phyloP scores from a whole-genome alignment of 148 eudicot species.

The Camellia lanceoleosa region DNA sequence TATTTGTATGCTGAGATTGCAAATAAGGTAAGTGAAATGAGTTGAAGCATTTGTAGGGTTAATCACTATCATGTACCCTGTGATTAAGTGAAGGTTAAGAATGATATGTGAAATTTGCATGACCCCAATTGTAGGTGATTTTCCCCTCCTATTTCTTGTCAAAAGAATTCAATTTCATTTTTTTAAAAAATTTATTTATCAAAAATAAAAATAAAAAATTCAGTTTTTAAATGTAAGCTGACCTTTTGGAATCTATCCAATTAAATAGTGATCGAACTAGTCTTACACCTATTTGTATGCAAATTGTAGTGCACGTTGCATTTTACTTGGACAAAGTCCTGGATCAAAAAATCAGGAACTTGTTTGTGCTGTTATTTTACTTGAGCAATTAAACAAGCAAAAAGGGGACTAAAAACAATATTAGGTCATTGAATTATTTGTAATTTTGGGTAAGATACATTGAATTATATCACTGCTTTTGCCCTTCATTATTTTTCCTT shows the following conservation, averaged over 20 bases:
- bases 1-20: constrained; percentile 85
- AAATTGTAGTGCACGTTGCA: too few relatives aligned
- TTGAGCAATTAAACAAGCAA: too few relatives aligned
- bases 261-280: too few relatives aligned
- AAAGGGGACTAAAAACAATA: too few relatives aligned
- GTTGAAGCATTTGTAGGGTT: constrained; percentile 6
- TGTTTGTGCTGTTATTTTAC: too few relatives aligned
- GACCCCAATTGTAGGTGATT: background rate
- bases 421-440: background rate
- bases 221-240: too few relatives aligned
- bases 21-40: constrained; percentile 55
- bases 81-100: background rate
- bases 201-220: too few relatives aligned
- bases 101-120: background rate
- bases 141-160: background rate
- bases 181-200: too few relatives aligned
- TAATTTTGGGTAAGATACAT: background rate
- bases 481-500: background rate
- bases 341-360: too few relatives aligned
- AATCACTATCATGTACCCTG: background rate
- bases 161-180: background rate
- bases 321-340: too few relatives aligned
- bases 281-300: too few relatives aligned
- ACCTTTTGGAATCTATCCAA: too few relatives aligned
- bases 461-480: background rate